Evolutionary conservation across 306 rosid species (phyloP).

Genomic region (Adenanthera pavonina): DNA sequence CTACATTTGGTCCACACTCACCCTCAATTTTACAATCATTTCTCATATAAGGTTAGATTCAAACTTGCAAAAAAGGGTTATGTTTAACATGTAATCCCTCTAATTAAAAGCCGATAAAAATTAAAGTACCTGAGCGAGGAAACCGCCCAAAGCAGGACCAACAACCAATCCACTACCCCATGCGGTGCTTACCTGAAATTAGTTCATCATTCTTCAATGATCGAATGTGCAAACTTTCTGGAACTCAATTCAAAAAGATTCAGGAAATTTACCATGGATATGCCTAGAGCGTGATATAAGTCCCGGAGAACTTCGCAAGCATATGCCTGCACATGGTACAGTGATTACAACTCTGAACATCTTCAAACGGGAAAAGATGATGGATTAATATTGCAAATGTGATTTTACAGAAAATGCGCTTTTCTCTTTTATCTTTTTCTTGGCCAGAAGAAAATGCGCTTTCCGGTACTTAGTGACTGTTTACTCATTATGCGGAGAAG

Average conservation of each 20-base stretch:
- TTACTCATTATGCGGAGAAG: no score
- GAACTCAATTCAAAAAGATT: neutral
- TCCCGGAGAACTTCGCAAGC: neutral
- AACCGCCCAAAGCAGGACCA: slow-evolving; percentile 65
- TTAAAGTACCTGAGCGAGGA: slow-evolving; percentile 57
- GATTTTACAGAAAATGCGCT: no score
- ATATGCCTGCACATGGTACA: neutral
- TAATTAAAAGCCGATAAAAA: neutral
- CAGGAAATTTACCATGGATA: neutral
- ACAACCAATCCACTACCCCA: slow-evolving; percentile 58
- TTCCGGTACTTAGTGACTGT: no score
- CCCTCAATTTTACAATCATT: neutral
- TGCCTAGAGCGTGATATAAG: neutral
- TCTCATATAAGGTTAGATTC: neutral
- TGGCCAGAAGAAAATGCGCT: no score
- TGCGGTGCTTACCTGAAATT: slow-evolving; percentile 53
- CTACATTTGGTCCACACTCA: neutral
- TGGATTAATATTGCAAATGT: no score
- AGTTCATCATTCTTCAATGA: slow-evolving; percentile 6
- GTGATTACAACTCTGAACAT: no score
- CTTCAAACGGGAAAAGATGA: no score
- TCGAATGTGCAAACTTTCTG: neutral
- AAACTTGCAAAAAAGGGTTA: neutral
- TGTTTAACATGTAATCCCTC: neutral
- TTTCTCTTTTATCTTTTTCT: no score